phyloP scores from a whole-genome alignment of 768 basidiomycete species.

The Tulasnella sp. region DNA sequence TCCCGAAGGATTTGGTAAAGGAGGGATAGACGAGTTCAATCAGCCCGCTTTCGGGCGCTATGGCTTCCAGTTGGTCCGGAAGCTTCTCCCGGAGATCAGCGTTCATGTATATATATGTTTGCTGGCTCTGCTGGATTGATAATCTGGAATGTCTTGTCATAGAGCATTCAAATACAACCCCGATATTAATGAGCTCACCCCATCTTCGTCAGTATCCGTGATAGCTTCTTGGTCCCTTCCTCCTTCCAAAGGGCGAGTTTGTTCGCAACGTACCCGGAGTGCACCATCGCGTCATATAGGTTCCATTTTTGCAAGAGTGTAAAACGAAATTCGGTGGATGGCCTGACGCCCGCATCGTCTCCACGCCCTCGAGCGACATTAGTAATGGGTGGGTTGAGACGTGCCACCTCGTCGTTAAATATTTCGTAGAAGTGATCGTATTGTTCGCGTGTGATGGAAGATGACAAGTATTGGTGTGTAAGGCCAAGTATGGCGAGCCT shows the following conservation, averaged over 20 bases:
- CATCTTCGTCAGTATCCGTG: constrained; percentile 94
- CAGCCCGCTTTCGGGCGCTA: constrained; percentile 91
- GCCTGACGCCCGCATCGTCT: constrained; percentile 73
- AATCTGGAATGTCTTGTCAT: constrained; percentile 42
- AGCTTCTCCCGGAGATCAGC: constrained; percentile 80
- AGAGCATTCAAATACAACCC: neutral
- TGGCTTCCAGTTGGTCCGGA: constrained; percentile 68
- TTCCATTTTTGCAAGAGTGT: constrained; percentile 97
- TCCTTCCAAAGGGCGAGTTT: constrained; percentile 97
- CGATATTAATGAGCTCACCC: constrained; percentile 54
- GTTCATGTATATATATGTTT: constrained; percentile 92
- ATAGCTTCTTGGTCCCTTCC: constrained; percentile 75
- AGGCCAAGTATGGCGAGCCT: constrained; percentile 91
- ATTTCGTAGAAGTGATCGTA: constrained; percentile 75
- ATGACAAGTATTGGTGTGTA: constrained; percentile 82
- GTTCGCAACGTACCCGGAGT: constrained; percentile 90
- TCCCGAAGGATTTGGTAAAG: constrained; percentile 86
- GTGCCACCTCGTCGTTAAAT: constrained; percentile 84
- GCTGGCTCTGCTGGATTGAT: constrained; percentile 87
- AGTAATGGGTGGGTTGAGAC: constrained; percentile 56
- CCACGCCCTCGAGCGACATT: constrained; percentile 36
- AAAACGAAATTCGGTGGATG: constrained; percentile 84
- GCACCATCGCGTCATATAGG: constrained; percentile 94
- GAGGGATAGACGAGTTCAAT: constrained; percentile 89
- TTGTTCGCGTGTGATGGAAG: constrained; percentile 72